Base-by-base conservation (phyloP, 768 basidiomycete genomes). In the Termitomyces sp. region DNA sequence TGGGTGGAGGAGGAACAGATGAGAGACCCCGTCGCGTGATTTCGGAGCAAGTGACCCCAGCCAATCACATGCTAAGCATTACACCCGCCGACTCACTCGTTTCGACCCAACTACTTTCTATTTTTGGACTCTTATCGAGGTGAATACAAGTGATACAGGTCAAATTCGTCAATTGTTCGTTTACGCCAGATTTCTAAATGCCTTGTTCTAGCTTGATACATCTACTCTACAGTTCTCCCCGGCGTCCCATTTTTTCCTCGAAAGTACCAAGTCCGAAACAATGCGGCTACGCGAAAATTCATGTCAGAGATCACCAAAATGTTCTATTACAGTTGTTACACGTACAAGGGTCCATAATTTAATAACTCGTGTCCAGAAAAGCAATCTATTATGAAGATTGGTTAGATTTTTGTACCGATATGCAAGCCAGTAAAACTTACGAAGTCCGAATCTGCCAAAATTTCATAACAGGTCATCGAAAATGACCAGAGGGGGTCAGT, bases 1-100 rank as follows among this genome's bases (percentile, higher is more conserved):
- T 63, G 20, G 60, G 59, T 22, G 61, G 56, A 0, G 20, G 47
- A 22, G 20, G 46, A 22, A n/a, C 18, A 26, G 14, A 18, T 32
- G 22, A 6, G 20, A 31, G 6, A 4, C 8, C 3, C 3, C 26
- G 59, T 65, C 64, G 59, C 64, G 59, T 65, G 64, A 65, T 63
- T 65, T 63, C 62, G 63, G 63, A 61, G 55, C 7, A 41, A n/a
- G n/a, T n/a, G n/a, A n/a, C 34, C 46, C 61, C 49, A 57, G 52
- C 63, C 64, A 65, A 65, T 65, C 64, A 65, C 64, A 65, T 63
- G n/a, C n/a, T n/a, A n/a, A n/a, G 64, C 55, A 24, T 18, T 5
- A 43, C 42, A 43, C n/a, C n/a, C n/a, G n/a, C n/a, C n/a, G n/a
- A n/a, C n/a, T n/a, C n/a, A n/a, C 66, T 32, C 10, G 32, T 32